Base-by-base conservation (phyloP, 305 asterid genomes). In the Rubia peregrina region DNA sequence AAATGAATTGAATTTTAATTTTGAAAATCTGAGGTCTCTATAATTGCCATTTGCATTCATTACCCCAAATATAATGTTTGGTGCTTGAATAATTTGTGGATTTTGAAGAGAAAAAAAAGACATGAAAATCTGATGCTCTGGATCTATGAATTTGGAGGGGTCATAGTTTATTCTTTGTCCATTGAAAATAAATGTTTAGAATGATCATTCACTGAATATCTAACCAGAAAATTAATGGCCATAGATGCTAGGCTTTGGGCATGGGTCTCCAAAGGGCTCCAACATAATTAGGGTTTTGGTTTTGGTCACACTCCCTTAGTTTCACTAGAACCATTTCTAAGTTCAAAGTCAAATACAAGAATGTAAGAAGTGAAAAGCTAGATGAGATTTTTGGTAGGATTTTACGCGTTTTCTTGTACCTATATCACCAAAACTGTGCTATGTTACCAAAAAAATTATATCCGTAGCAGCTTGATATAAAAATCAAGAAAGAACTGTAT, bases 151-250 rank as follows among this genome's bases (percentile, higher is more conserved):
- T 22, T n/a, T 43, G 71, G 65, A 38, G 75, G 76, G 81, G 80
- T 44, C 70, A 24, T 66, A 51, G 22, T 5, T 51, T 51, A 51
- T 17, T 16, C 44, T 10, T 26, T 73, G 82, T 70, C 79, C 77
- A 49, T 38, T 33, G 53, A 48, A 75, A 77, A 57, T 77, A 72
- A 77, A 82, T 77, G 68, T 79, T 61, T 62, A 44, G 42, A 30
- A 74, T 71, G 77, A 55, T 51, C 59, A 17, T 17, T 55, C 40
- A 53, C 59, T 71, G 13, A 38, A 40, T 43, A 56, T 51, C 73
- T 69, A 55, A 69, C 73, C 0, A 19, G 38, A 38, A 12, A 69
- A 55, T 55, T 19, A 53, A 19, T 36, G 65, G 21, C 6, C 7
- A 33, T 17, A 51, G 24, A 51, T 51, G 55, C 55, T 48, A 14